Base-by-base conservation (phyloP, 1,284 basidiomycete species). In the Leccinum fallax region DNA sequence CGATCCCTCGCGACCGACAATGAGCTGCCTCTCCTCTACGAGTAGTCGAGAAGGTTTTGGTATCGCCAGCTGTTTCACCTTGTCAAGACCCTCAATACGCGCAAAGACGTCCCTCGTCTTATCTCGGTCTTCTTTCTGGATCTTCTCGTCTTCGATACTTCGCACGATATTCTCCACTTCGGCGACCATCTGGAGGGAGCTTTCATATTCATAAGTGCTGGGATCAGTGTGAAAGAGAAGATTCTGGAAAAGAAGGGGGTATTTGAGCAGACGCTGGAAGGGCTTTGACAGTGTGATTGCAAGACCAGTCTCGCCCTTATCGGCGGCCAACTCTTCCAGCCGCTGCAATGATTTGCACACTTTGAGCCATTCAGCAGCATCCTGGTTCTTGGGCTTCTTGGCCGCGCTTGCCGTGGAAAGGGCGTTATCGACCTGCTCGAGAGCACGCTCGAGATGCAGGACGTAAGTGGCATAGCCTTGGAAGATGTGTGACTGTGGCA, bases 81-180 rank as follows among this genome's bases (percentile, higher is more conserved):
- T 93, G 72, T 96, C 94, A 58, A 99, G 80, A 0, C 96, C 96
- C 63, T 98, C 97, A 53, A 99, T 98, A 13, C 97, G 88, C 1
- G 95, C 97, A 71, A 97, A 93, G 1, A 93, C 91, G 76, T 99
- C 97, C 15, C 95, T 83, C 4, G 95, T 95, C 80, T 90, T 92
- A 77, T 98, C 95, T 36, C 97, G 85, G 74, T 97, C 95, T 75
- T 98, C 97, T 76, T 93, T 93, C 73, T 92, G 90, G 57, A 95
- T 92, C 83, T 98, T 98, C 78, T 98, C 95, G 72, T 98, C 95
- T 77, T 99, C 97, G 63, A 99, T 98, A 61, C 90, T 93, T 55
- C 96, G 85, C 49, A 99, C 95, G 67, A 98, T 96, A 13, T 85
- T 87, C 78, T 99, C 96, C 15, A 99, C 94, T 74, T 98, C 95